These are phyloP conservation scores for Skeletonema menzelii DNA, from an alignment of 108 stramenopile genomes.

Conservation along the genomic window DNA sequence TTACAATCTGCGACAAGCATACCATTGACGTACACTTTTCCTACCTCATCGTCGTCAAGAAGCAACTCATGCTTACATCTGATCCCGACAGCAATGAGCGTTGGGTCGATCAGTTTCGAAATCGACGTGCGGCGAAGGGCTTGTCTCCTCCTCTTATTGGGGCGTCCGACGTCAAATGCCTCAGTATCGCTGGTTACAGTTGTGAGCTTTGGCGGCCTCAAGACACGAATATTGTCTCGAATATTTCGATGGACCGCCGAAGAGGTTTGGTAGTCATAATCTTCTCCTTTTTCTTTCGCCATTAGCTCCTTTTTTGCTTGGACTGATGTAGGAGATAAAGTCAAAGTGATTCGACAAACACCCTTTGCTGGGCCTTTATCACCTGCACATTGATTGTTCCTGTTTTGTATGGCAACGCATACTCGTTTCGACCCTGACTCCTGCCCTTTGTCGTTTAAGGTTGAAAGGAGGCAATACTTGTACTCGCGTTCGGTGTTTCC, in stretches of 20 bases:
- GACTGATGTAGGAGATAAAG: constrained; percentile 35
- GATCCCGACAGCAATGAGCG: constrained; percentile 46
- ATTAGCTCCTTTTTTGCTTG: constrained; percentile 40
- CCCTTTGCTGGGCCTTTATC: constrained; percentile 35
- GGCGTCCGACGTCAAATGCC: not conserved
- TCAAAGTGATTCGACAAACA: constrained; percentile 40
- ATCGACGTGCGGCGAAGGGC: constrained; percentile 30
- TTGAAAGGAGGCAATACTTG: constrained; percentile 37
- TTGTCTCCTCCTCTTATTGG: constrained; percentile 9
- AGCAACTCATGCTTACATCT: constrained; percentile 71
- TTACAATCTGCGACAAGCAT: constrained; percentile 55
- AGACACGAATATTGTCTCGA: constrained; percentile 26
- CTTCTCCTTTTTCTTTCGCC: constrained; percentile 23
- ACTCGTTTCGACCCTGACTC: constrained; percentile 32
- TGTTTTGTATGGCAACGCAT: constrained; percentile 42
- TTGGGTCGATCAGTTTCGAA: constrained; percentile 36
- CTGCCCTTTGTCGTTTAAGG: constrained; percentile 36
- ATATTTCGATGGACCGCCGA: constrained; percentile 38
- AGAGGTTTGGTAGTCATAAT: constrained; percentile 1
- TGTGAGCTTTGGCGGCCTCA: constrained; percentile 33
- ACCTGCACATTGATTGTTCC: not conserved
- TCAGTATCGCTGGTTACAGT: constrained; percentile 7
- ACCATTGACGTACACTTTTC: constrained; percentile 74
- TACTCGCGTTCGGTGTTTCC: constrained; percentile 45
- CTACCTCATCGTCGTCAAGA: constrained; percentile 65